Evolutionary conservation across 2,329 filamentous ascomycete genomes (phyloP).

Genomic region (Anthostomella pinea): DNA sequence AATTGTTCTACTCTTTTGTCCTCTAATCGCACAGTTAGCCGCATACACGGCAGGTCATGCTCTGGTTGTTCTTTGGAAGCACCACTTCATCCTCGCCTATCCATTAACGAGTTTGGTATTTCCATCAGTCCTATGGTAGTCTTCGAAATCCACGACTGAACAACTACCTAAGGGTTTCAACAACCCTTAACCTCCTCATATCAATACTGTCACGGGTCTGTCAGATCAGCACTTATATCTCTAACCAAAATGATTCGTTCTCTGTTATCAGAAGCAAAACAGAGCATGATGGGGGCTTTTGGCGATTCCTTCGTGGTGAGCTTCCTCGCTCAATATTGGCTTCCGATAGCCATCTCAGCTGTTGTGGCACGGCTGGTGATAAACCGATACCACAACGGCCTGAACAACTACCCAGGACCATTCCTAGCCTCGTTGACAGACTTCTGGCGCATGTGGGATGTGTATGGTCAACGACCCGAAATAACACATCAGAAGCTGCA

Average conservation of each 20-base stretch:
- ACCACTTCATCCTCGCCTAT: no score
- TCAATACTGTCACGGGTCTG: no score
- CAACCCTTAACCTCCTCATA: no score
- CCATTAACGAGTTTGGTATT: no score
- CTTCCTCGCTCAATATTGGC: slow-evolving; percentile 43
- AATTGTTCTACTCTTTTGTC: no score
- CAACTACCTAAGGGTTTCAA: slow-evolving; percentile 16
- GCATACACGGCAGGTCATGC: no score
- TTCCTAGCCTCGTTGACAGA: slow-evolving; percentile 66
- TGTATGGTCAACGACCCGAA: slow-evolving; percentile 62
- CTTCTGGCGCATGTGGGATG: slow-evolving; percentile 72
- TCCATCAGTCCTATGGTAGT: no score
- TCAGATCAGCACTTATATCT: no score
- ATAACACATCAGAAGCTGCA: slow-evolving; percentile 67
- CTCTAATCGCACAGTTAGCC: no score
- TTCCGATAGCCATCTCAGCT: slow-evolving; percentile 32
- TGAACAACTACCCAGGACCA: slow-evolving; percentile 72
- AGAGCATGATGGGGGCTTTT: slow-evolving; percentile 14
- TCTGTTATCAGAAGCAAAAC: no score
- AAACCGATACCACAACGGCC: slow-evolving; percentile 52
- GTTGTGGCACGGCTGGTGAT: slow-evolving; percentile 41
- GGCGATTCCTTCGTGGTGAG: slow-evolving; percentile 30
- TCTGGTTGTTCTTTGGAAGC: no score
- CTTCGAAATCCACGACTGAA: not conserved
- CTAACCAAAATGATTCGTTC: no score